A percentile compares a stretch with the other conserved stretches of the same genome.
phyloP scores from a whole-genome alignment of 2,329 filamentous ascomycete genomes.

The Trichocomaceae sp. region DNA sequence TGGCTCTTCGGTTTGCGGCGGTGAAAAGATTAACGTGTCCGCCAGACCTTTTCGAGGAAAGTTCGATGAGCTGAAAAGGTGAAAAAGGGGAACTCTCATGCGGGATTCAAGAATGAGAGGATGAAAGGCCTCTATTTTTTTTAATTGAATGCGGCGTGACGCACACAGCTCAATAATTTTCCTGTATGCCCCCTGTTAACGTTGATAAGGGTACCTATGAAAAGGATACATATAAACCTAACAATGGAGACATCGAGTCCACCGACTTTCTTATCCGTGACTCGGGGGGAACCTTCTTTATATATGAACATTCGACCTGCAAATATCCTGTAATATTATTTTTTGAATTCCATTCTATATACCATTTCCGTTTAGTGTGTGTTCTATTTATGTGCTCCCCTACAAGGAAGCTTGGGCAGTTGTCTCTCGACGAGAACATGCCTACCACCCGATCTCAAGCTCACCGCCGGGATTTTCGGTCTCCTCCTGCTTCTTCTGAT shows the following conservation, averaged over 20 bases:
- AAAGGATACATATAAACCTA: not conserved
- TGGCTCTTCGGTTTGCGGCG: constrained; percentile 7
- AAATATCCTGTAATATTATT: constrained; percentile 6
- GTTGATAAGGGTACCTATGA: not conserved
- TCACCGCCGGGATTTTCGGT: constrained; percentile 14
- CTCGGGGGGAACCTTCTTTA: constrained; percentile 31
- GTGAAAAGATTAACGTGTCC: not conserved
- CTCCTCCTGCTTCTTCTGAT: constrained; percentile 1
- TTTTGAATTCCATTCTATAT: not conserved
- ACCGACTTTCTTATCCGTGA: constrained; percentile 18
- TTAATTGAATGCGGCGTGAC: not conserved
- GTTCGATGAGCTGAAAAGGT: not conserved
- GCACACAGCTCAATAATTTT: not conserved
- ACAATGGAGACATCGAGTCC: not conserved
- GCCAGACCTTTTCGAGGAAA: not conserved
- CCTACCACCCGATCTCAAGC: constrained; percentile 24
- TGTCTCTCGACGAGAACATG: constrained; percentile 34
- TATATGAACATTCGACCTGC: constrained; percentile 12
- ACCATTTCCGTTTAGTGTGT: not conserved
- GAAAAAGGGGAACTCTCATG: not conserved
- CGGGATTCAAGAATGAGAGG: not conserved
- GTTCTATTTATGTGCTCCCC: constrained; percentile 33
- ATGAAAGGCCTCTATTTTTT: not conserved
- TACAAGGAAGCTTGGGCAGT: constrained; percentile 32
- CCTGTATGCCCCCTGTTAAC: not conserved